Percentiles rank a stretch among this genome's conserved stretches.
These are phyloP conservation scores for Calocera viscosa DNA, from an alignment of 768 basidiomycete genomes.

Conservation along the genomic window DNA sequence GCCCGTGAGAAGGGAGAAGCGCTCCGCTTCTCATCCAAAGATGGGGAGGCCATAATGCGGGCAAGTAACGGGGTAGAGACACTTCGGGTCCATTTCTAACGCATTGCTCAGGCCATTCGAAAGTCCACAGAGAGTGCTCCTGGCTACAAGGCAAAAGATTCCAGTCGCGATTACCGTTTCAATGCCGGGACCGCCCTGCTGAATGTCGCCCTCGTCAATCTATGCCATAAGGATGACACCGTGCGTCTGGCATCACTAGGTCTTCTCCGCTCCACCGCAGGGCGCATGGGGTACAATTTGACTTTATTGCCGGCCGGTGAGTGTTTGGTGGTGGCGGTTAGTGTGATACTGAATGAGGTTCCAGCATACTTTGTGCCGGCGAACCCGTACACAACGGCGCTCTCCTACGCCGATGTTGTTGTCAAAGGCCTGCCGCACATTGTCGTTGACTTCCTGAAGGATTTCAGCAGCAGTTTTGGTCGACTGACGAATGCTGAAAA, in stretches of 20 bases:
- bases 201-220: constrained; percentile 73
- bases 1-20: constrained; percentile 59
- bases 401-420: constrained; percentile 15
- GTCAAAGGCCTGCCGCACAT: constrained; percentile 41
- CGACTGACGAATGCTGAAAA: constrained; percentile 37
- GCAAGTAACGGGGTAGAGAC: constrained; percentile 27
- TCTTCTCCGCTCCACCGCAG: constrained; percentile 38
- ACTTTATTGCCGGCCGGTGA: background rate
- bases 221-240: constrained; percentile 59
- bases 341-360: background rate
- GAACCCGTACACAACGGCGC: constrained; percentile 30
- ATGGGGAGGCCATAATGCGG: constrained; percentile 63
- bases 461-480: constrained; percentile 50
- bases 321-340: background rate
- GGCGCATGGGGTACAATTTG: background rate
- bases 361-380: constrained; percentile 61
- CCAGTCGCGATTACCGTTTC: background rate
- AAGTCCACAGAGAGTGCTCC: constrained; percentile 43
- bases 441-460: constrained; percentile 80
- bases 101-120: constrained; percentile 45
- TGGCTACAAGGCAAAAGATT: background rate
- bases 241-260: constrained; percentile 71
- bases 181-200: constrained; percentile 44
- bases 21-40: constrained; percentile 59
- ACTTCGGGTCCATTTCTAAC: background rate